phyloP scores from a whole-genome alignment of 768 basidiomycete genomes.

The Mycena galericulata region DNA sequence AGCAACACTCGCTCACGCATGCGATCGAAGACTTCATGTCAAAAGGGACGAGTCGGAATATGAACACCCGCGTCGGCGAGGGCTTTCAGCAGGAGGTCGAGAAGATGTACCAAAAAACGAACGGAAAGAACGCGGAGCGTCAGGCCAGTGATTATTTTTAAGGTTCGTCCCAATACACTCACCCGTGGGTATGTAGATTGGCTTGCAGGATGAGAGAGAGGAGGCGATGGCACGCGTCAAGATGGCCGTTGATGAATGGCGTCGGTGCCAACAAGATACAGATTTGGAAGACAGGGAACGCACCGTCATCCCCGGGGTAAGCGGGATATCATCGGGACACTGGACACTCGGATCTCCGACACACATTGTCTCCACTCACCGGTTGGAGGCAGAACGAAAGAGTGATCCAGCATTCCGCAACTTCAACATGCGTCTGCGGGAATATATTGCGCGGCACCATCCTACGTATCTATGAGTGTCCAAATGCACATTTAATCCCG shows the following conservation, averaged over 20 bases:
- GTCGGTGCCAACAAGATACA: background rate
- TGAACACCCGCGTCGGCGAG: constrained; percentile 19
- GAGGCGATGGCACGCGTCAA: constrained; percentile 18
- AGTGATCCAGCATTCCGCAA: constrained; percentile 3
- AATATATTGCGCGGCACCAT: constrained; percentile 17
- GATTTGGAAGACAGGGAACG: background rate
- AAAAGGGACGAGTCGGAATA: constrained; percentile 8
- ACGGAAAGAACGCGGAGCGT: constrained; percentile 19
- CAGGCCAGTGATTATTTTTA: constrained; percentile 6
- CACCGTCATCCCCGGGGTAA: background rate
- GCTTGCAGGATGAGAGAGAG: constrained; percentile 10
- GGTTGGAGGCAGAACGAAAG: constrained; percentile 5
- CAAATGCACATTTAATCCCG: no score
- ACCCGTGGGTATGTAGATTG: background rate
- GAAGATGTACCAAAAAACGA: constrained; percentile 18
- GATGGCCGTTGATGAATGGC: constrained; percentile 15
- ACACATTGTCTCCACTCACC: background rate
- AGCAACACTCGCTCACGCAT: constrained; percentile 12
- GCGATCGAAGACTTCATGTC: constrained; percentile 2
- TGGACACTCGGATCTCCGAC: constrained; percentile 22
- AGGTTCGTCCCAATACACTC: background rate
- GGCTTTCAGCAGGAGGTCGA: constrained; percentile 21
- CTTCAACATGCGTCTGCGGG: constrained; percentile 22
- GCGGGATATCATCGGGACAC: constrained; percentile 2
- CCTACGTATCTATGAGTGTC: no score